Conservation (phyloP, 805 yeast genomes). For the Zygotorulaspora florentina region DNA sequence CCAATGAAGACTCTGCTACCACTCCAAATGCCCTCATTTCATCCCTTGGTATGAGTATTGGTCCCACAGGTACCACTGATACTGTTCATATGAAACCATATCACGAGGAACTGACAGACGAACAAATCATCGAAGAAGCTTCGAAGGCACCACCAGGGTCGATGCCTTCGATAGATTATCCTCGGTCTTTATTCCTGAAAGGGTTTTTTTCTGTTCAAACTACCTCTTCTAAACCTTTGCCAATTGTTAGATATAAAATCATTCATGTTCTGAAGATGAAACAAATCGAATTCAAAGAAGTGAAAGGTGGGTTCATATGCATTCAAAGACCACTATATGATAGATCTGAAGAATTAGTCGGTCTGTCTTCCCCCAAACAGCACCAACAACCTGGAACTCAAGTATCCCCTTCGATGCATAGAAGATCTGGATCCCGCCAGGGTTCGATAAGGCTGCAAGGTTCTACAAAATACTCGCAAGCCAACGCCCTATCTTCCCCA, state of each 20-base stretch:
- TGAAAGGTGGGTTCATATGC: slow-evolving; percentile 91
- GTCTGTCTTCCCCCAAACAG: slow-evolving; percentile 1
- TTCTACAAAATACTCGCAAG: slow-evolving; percentile 30
- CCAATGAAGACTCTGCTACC: slow-evolving; percentile 4
- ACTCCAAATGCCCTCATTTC: slow-evolving; percentile 18
- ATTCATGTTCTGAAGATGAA: slow-evolving; percentile 69
- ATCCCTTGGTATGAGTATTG: slow-evolving; percentile 16
- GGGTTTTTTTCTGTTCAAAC: slow-evolving; percentile 95
- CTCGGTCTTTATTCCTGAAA: slow-evolving; percentile 82
- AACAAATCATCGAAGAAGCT: slow-evolving; percentile 45
- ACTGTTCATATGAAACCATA: slow-evolving; percentile 5
- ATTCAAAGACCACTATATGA: slow-evolving; percentile 47
- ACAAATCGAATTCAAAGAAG: slow-evolving; percentile 81
- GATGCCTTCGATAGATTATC: slow-evolving; percentile 93
- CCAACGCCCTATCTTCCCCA: slow-evolving; percentile 54
- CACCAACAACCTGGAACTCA: slow-evolving; percentile 11
- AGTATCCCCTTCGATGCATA: slow-evolving; percentile 17
- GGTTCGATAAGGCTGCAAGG: slow-evolving; percentile 39
- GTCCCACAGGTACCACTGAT: slow-evolving; percentile 6
- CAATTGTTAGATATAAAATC: slow-evolving; percentile 80
- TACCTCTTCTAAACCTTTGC: slow-evolving; percentile 87
- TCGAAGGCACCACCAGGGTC: slow-evolving; percentile 63
- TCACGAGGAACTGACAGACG: slow-evolving; percentile 41
- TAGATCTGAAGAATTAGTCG: slow-evolving; percentile 34
- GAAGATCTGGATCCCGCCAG: slow-evolving; percentile 29